These are phyloP conservation scores for Linanthus parryae DNA, from an alignment of 148 eudicot genomes.

Conservation along the genomic window DNA sequence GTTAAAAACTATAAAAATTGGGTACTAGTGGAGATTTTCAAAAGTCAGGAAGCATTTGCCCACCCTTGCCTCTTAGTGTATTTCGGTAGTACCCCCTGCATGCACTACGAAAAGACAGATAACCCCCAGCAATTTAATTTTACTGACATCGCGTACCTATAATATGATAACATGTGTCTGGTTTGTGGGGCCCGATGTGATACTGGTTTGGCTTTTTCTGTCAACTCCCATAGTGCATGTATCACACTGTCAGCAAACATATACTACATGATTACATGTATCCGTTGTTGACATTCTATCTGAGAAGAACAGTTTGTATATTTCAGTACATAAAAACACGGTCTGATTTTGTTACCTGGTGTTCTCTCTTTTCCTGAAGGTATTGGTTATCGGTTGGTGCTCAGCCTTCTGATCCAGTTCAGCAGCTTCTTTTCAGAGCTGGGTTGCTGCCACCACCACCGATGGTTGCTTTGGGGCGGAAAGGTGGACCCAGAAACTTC, in stretches of 20 bases:
- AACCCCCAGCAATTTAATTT: too few relatives aligned
- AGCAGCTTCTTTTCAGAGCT: slow-evolving; percentile 71
- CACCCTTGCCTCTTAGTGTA: too few relatives aligned
- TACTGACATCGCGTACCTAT: too few relatives aligned
- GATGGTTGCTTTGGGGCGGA: slow-evolving; percentile 84
- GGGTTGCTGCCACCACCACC: slow-evolving; percentile 95
- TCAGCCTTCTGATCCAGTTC: slow-evolving; percentile 87
- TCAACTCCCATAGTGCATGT: neutral
- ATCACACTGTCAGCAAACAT: neutral
- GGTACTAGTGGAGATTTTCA: too few relatives aligned
- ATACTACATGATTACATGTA: neutral
- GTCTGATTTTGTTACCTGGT: neutral
- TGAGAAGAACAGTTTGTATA: neutral
- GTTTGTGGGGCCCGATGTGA: neutral
- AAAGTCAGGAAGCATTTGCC: too few relatives aligned
- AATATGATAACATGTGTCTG: too few relatives aligned
- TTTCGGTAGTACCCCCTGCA: too few relatives aligned
- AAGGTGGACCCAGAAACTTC: slow-evolving; percentile 83
- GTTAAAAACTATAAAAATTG: too few relatives aligned
- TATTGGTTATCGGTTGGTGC: slow-evolving; percentile 95
- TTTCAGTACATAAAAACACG: neutral
- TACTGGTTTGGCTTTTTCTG: neutral
- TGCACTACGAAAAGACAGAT: too few relatives aligned
- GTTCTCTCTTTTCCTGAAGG: slow-evolving; percentile 25
- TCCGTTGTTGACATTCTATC: neutral